Percentiles rank a stretch among this genome's conserved stretches.
Evolutionary conservation across 352 stramenopile species (phyloP).

Genomic region (Globisporangium takayamanum): DNA sequence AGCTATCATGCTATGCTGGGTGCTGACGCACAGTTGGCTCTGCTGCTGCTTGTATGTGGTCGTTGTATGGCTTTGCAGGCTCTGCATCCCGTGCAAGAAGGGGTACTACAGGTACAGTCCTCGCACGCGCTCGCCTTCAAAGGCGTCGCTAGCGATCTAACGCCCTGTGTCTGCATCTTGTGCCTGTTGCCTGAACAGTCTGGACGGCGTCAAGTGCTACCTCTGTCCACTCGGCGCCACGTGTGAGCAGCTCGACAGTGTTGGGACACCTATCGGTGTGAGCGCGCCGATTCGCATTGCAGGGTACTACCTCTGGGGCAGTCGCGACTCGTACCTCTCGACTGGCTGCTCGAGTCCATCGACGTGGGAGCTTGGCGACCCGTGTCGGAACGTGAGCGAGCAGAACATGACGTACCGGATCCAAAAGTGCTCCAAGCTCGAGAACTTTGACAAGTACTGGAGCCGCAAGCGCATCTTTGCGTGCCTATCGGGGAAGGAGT

Average conservation of each 20-base stretch:
- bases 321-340: constrained; percentile 29
- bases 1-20: background rate
- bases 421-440: constrained; percentile 28
- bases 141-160: background rate
- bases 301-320: constrained; percentile 43
- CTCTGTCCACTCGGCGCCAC: constrained; percentile 43
- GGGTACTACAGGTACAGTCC: constrained; percentile 48
- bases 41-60: background rate
- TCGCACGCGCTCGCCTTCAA: background rate
- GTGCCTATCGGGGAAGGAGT: constrained; percentile 51
- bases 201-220: constrained; percentile 61
- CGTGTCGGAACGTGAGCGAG: constrained; percentile 31
- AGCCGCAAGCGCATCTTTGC: constrained; percentile 49
- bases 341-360: constrained; percentile 31
- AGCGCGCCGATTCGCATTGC: constrained; percentile 28
- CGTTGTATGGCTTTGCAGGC: constrained; percentile 12
- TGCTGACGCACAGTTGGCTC: background rate
- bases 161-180: background rate
- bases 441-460: constrained; percentile 47
- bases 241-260: constrained; percentile 35
- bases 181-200: constrained; percentile 18
- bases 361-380: constrained; percentile 37
- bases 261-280: constrained; percentile 28
- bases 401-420: constrained; percentile 31
- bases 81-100: constrained; percentile 53